These are phyloP conservation scores for Pseudogymnoascus sp. DNA, from an alignment of 2,329 filamentous ascomycete genomes.

Conservation along the genomic window DNA sequence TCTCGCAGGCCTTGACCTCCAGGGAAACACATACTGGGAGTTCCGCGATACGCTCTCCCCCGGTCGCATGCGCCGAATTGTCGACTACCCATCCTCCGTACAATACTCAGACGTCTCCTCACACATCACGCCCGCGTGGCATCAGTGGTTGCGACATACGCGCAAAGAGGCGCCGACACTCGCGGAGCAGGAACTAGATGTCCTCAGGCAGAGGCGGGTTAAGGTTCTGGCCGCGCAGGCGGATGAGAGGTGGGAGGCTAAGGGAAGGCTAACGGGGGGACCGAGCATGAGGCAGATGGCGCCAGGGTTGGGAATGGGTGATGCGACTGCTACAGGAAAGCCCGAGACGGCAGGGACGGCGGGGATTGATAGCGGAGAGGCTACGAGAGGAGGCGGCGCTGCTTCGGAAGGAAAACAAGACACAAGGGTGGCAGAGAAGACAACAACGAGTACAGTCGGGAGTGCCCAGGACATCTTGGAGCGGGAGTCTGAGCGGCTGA, in stretches of 20 bases:
- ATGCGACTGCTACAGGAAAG: constrained; percentile 13
- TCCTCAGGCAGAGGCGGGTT: constrained; percentile 45
- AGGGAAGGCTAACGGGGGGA: constrained; percentile 42
- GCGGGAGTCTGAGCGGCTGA: constrained; percentile 1
- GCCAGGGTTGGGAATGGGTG: constrained; percentile 23
- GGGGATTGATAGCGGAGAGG: background rate
- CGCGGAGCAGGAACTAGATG: constrained; percentile 48
- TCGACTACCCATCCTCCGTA: constrained; percentile 48
- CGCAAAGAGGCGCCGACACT: constrained; percentile 48
- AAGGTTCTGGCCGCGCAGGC: constrained; percentile 52
- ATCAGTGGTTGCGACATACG: constrained; percentile 61
- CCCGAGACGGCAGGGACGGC: constrained; percentile 10
- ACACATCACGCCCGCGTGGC: constrained; percentile 55
- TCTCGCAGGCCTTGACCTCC: constrained; percentile 50
- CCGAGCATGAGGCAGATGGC: constrained; percentile 27
- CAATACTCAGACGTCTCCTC: constrained; percentile 45
- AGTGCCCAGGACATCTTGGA: constrained; percentile 1
- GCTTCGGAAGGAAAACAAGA: background rate
- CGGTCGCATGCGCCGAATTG: constrained; percentile 54
- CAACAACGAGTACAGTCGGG: background rate
- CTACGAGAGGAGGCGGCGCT: background rate
- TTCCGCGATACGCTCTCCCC: constrained; percentile 43
- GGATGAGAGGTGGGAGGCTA: constrained; percentile 57
- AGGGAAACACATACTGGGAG: constrained; percentile 64
- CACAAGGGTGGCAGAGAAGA: background rate